Evolutionary conservation across 1,284 basidiomycete genomes (phyloP).

Genomic region (Leccinum pachyderme): DNA sequence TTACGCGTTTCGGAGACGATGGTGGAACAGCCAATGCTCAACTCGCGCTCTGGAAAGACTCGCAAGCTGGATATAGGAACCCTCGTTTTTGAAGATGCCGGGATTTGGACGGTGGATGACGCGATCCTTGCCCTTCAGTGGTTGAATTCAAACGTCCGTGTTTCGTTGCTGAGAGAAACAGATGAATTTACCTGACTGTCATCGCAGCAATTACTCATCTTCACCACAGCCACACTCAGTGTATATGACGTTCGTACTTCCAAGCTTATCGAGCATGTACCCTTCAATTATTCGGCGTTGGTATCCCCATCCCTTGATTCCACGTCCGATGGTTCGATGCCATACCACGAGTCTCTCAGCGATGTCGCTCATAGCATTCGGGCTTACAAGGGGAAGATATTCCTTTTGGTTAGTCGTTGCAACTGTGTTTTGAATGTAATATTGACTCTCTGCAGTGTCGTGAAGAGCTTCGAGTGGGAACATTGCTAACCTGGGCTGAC

Average conservation of each 20-base stretch:
- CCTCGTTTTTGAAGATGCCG: constrained; percentile 56
- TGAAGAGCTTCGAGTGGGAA: constrained; percentile 78
- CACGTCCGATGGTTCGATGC: constrained; percentile 45
- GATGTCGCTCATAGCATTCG: constrained; percentile 74
- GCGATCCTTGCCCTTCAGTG: constrained; percentile 69
- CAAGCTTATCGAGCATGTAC: constrained; percentile 55
- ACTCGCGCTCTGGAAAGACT: constrained; percentile 59
- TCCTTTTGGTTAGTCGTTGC: constrained; percentile 69
- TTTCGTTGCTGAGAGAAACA: constrained; percentile 22
- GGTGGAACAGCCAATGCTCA: constrained; percentile 47
- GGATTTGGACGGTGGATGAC: constrained; percentile 54
- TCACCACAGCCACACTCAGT: constrained; percentile 59
- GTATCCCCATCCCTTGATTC: constrained; percentile 52
- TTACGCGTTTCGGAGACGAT: constrained; percentile 67
- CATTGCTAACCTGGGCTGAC: constrained; percentile 94
- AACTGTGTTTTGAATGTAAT: not conserved
- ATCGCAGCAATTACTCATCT: constrained; percentile 57
- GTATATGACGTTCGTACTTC: constrained; percentile 67
- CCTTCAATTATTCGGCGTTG: constrained; percentile 55
- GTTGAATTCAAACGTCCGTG: constrained; percentile 74
- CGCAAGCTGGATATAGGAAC: constrained; percentile 60
- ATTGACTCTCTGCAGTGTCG: constrained; percentile 46
- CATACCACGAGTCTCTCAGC: constrained; percentile 49
- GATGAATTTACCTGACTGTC: constrained; percentile 11
- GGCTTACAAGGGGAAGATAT: constrained; percentile 88